Percentiles rank a stretch among this genome's conserved stretches.
Evolutionary conservation across 441 rosid species (phyloP).

Genomic region (Pelargonium fulgidum): DNA sequence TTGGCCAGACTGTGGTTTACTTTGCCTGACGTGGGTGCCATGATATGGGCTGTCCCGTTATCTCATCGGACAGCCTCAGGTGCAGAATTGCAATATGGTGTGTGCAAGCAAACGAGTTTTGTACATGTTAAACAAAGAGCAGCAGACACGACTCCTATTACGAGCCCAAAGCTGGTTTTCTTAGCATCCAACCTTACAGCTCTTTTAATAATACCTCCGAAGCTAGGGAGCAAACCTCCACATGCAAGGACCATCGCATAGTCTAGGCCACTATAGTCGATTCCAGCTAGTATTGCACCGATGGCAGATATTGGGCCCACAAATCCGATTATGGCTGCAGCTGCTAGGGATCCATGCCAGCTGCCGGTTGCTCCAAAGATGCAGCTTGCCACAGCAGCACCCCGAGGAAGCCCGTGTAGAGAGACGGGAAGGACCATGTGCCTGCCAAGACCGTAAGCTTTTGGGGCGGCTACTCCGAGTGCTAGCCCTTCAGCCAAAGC

Average conservation of each 20-base stretch:
- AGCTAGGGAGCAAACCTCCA: conserved; percentile 77
- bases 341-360: conserved; percentile 85
- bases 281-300: conserved; percentile 80
- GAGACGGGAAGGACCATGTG: conserved; percentile 98
- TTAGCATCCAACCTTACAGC: conserved; percentile 48
- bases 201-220: conserved; percentile 50
- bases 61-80: conserved; percentile 87
- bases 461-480: conserved; percentile 93
- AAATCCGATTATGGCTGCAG: conserved; percentile 81
- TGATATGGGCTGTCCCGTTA: neutral
- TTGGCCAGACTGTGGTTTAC: neutral
- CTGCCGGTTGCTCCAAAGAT: conserved; percentile 80
- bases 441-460: conserved; percentile 87
- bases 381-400: conserved; percentile 98
- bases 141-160: conserved; percentile 63
- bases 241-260: conserved; percentile 86
- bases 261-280: conserved; percentile 91
- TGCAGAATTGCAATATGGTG: conserved; percentile 93
- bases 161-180: conserved; percentile 58
- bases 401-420: conserved; percentile 92
- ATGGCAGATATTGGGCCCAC: conserved; percentile 87
- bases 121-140: conserved; percentile 70
- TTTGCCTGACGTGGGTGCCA: conserved; percentile 7
- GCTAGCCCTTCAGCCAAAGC: conserved; percentile 98
- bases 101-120: conserved; percentile 84